Conservation (phyloP, 768 basidiomycete species). For the Gloeopeniophorella convolvens region DNA sequence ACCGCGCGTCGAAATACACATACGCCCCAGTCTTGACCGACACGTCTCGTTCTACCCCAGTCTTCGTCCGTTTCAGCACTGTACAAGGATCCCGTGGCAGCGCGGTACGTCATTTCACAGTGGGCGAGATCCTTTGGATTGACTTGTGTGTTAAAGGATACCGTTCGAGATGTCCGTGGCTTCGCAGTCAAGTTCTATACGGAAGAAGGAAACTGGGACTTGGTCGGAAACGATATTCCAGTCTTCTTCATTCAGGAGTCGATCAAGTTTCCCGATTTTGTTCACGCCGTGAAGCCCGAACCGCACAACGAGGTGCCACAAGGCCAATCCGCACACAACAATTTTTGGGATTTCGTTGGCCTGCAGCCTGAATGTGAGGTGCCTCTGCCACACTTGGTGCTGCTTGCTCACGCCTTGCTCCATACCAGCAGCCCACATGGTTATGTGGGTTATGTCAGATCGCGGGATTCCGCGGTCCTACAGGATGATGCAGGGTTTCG, state of each 20-base stretch:
- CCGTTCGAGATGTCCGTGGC: conserved; percentile 80
- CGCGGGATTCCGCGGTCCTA: conserved; percentile 78
- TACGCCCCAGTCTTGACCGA: conserved; percentile 68
- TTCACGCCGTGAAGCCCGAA: conserved; percentile 83
- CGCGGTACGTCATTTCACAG: conserved; percentile 44
- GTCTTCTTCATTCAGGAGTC: conserved; percentile 79
- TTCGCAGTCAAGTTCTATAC: conserved; percentile 85
- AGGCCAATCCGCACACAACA: conserved; percentile 70
- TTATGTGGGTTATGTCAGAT: conserved; percentile 84
- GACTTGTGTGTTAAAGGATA: conserved; percentile 38
- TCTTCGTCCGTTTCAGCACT: conserved; percentile 81
- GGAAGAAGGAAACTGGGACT: conserved; percentile 79
- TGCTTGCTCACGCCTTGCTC: neutral
- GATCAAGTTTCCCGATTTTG: conserved; percentile 80
- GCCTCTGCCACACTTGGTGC: neutral
- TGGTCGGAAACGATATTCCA: conserved; percentile 81
- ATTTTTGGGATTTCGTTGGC: conserved; percentile 81
- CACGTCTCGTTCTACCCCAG: conserved; percentile 61
- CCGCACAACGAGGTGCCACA: conserved; percentile 76
- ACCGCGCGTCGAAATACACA: conserved; percentile 64
- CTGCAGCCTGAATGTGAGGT: conserved; percentile 56
- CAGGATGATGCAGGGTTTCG: conserved; percentile 87
- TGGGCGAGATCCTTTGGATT: neutral
- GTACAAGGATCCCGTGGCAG: conserved; percentile 79
- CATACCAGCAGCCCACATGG: conserved; percentile 54